phyloP scores from a whole-genome alignment of 2,329 filamentous ascomycete species.

The Ceratocystis variospora region DNA sequence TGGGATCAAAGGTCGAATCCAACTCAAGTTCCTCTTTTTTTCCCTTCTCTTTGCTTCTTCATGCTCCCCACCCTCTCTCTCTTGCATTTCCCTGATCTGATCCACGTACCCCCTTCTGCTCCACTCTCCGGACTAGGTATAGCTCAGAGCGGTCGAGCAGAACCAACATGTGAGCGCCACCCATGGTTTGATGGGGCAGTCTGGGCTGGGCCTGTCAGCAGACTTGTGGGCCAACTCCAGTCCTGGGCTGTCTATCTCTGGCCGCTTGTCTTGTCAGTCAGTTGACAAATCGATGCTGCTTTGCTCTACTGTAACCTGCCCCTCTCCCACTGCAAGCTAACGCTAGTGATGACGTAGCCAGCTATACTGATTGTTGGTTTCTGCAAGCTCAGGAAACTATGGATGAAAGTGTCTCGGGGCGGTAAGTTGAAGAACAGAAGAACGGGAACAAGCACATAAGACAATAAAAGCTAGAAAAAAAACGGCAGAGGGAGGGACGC shows the following conservation, averaged over 20 bases:
- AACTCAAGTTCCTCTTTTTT: neutral
- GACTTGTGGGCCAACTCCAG: neutral
- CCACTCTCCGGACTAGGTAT: neutral
- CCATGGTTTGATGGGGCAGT: neutral
- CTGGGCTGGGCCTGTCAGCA: neutral
- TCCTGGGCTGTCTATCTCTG: neutral
- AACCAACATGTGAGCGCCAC: neutral
- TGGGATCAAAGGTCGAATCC: neutral
- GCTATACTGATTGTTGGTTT: neutral
- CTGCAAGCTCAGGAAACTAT: neutral
- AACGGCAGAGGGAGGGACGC: neutral
- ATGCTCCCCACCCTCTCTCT: neutral
- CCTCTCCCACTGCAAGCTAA: neutral
- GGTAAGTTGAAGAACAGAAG: neutral
- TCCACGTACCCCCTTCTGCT: neutral
- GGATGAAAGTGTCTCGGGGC: neutral
- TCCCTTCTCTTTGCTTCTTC: neutral
- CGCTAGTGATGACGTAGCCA: neutral
- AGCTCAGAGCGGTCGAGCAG: neutral
- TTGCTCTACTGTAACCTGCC: neutral
- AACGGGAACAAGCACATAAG: neutral
- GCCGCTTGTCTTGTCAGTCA: neutral
- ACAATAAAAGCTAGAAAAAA: neutral
- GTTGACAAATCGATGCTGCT: neutral
- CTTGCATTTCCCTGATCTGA: neutral